A percentile compares a stretch with the other conserved stretches of the same genome.
phyloP scores from a whole-genome alignment of 176 grass and related monocot genomes.

The Oryza coarctata region DNA sequence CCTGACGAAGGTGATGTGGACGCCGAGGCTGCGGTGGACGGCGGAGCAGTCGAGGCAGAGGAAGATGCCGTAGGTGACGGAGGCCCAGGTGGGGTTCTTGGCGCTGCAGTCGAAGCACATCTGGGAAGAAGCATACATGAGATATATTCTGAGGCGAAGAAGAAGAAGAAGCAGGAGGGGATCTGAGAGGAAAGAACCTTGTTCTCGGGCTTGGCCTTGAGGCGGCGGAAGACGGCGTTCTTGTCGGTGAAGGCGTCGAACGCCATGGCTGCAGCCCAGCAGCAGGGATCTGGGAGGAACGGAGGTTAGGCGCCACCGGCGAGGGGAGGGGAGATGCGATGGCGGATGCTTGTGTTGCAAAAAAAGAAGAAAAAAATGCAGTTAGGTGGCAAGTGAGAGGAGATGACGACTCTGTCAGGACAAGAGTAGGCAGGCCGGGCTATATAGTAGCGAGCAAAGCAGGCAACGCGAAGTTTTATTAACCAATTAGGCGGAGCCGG shows the following conservation, averaged over 20 bases:
- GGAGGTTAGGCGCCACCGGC: not conserved
- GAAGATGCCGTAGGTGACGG: constrained; percentile 88
- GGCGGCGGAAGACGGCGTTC: constrained; percentile 73
- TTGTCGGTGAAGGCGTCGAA: constrained; percentile 63
- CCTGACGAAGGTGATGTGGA: constrained; percentile 84
- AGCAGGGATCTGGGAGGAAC: not conserved
- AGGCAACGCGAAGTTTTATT: too few species aligned
- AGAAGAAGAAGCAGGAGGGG: not conserved
- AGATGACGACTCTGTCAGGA: not conserved
- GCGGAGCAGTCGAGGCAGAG: constrained; percentile 94
- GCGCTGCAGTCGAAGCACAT: constrained; percentile 91
- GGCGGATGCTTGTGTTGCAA: not conserved
- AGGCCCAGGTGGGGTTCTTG: constrained; percentile 87
- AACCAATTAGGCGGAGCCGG: too few species aligned
- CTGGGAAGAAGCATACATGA: constrained; percentile 2
- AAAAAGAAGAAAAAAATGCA: not conserved
- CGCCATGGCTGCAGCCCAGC: constrained; percentile 37
- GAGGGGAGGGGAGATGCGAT: too few species aligned
- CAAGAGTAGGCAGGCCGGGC: not conserved
- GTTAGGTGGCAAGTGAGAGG: not conserved
- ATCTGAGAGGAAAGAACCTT: constrained; percentile 31
- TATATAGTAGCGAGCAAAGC: too few species aligned
- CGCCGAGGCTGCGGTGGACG: constrained; percentile 79
- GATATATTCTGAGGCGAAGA: constrained; percentile 25
- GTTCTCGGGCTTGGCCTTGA: constrained; percentile 76